A percentile compares a stretch with the other conserved stretches of the same genome.
Evolutionary conservation across 2,329 filamentous ascomycete genomes (phyloP).

Genomic region (Phialocephala sp.): DNA sequence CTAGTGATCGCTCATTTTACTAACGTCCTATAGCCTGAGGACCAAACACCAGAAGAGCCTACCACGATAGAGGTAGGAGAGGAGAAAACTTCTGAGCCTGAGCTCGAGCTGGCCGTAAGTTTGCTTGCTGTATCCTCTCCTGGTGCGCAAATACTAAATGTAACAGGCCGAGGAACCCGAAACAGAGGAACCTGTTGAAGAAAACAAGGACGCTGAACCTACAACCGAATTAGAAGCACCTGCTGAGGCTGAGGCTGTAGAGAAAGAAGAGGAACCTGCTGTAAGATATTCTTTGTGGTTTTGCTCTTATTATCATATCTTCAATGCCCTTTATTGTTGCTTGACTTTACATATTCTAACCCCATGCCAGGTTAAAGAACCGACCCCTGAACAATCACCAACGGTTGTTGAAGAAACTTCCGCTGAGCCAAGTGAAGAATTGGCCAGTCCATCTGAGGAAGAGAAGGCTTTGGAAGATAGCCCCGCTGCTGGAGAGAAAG

Average conservation of each 20-base stretch:
- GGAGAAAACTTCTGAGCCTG: neutral
- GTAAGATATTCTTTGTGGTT: slow-evolving; percentile 9
- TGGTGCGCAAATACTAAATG: neutral
- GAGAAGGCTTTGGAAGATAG: slow-evolving; percentile 3
- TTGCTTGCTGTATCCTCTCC: neutral
- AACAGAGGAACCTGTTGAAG: neutral
- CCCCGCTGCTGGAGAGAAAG: neutral
- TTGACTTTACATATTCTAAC: slow-evolving; percentile 3
- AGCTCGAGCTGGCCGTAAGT: slow-evolving; percentile 10
- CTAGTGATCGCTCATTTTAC: neutral
- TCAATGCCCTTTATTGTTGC: neutral
- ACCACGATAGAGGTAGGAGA: neutral
- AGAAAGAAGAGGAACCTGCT: neutral
- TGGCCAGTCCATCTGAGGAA: neutral
- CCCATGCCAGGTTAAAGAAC: neutral
- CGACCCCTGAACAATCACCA: neutral
- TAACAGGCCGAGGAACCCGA: slow-evolving; percentile 9
- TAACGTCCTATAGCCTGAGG: neutral
- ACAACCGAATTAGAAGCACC: neutral
- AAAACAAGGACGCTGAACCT: slow-evolving; percentile 8
- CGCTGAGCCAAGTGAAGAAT: slow-evolving; percentile 1
- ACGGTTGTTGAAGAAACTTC: slow-evolving; percentile 5
- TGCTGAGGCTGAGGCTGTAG: neutral
- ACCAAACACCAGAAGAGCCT: neutral
- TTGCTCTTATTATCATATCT: neutral